Conservation (phyloP, 768 basidiomycete species). For the Psilocybe cubensis region DNA sequence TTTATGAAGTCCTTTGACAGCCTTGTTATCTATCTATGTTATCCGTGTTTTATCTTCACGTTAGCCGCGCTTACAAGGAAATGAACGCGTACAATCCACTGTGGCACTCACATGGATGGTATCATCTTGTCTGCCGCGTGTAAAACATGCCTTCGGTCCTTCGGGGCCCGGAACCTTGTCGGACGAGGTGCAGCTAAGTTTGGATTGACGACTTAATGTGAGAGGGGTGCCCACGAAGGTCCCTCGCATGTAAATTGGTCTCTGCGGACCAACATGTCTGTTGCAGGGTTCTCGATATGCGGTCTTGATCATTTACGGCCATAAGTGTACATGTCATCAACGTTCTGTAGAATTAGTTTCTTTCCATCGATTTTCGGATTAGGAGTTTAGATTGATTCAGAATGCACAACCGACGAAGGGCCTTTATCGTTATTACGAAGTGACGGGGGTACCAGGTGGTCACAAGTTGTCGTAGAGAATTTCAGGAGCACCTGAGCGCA, state of each 20-base stretch:
- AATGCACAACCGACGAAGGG: too few species aligned
- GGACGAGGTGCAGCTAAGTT: neutral
- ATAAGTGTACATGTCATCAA: too few species aligned
- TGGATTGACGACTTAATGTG: neutral
- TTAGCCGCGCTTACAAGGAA: neutral
- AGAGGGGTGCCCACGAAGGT: neutral
- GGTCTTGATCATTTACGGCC: neutral
- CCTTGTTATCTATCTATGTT: neutral
- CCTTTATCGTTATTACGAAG: too few species aligned
- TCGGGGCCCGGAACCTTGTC: slow-evolving; percentile 1
- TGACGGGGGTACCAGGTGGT: too few species aligned
- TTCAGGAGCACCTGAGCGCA: too few species aligned
- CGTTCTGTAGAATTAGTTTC: too few species aligned
- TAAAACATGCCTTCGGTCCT: slow-evolving; percentile 13
- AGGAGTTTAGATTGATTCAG: neutral
- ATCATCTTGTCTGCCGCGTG: slow-evolving; percentile 10
- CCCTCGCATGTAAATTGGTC: neutral
- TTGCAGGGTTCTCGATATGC: neutral
- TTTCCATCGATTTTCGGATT: neutral
- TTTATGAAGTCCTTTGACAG: neutral
- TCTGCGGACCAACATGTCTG: neutral
- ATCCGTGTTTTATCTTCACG: neutral
- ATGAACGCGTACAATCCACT: neutral
- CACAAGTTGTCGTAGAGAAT: too few species aligned
- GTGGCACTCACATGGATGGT: neutral